Evolutionary conservation across 2,329 filamentous ascomycete genomes (phyloP).

Genomic region (Plectosphaerella plurivora): DNA sequence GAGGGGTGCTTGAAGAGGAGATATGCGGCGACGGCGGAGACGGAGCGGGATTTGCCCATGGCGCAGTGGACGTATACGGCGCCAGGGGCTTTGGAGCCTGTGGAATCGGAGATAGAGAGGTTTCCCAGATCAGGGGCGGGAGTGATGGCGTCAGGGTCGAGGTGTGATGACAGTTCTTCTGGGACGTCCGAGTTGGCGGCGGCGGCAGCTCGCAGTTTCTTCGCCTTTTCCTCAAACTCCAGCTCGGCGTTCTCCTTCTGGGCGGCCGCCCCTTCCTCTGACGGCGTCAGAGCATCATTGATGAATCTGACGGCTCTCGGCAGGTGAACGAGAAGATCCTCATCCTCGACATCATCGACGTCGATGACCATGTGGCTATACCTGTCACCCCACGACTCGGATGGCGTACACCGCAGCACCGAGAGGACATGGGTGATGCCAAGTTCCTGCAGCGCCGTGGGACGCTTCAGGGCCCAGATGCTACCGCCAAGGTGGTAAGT

Average conservation of each 20-base stretch:
- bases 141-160: conserved; percentile 5
- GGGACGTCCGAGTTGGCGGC: conserved; percentile 1
- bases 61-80: conserved; percentile 68
- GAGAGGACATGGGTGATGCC: conserved; percentile 91
- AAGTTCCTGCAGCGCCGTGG: conserved; percentile 62
- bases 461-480: conserved; percentile 72
- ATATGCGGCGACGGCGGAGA: conserved; percentile 79
- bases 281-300: conserved; percentile 57
- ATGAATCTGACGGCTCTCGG: conserved; percentile 79
- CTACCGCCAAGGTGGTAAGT: conserved; percentile 37
- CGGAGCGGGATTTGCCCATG: conserved; percentile 93
- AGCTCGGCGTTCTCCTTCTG: neutral
- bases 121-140: conserved; percentile 3
- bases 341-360: conserved; percentile 86
- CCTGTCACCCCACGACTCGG: conserved; percentile 44
- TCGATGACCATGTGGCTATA: conserved; percentile 76
- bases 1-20: conserved; percentile 65
- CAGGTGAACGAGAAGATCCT: conserved; percentile 80
- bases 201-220: conserved; percentile 4
- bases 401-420: conserved; percentile 55
- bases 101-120: conserved; percentile 11
- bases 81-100: conserved; percentile 17
- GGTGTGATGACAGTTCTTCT: neutral
- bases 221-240: conserved; percentile 6
- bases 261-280: neutral